phyloP scores from a whole-genome alignment of 176 grass and related monocot genomes.

The Avena insularis region DNA sequence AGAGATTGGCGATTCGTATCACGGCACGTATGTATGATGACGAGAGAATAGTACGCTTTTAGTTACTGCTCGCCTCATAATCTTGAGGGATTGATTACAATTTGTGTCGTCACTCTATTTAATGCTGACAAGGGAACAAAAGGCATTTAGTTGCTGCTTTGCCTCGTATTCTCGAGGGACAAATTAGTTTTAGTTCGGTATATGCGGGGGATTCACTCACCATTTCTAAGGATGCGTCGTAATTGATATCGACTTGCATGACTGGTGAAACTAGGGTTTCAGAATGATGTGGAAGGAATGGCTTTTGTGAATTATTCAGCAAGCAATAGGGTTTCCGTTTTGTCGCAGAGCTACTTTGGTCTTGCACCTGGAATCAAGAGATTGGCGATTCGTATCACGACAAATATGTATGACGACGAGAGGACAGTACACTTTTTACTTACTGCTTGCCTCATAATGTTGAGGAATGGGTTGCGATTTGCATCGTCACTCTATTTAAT shows the following conservation, averaged over 20 bases:
- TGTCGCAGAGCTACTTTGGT: background rate
- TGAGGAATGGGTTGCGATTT: too few relatives aligned
- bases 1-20: background rate
- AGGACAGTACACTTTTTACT: background rate
- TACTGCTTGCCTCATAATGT: background rate
- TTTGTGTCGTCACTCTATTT: background rate
- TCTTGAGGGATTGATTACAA: background rate
- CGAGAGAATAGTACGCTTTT: background rate
- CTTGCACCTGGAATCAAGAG: background rate
- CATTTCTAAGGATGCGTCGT: background rate
- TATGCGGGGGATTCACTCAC: background rate
- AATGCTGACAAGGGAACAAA: background rate
- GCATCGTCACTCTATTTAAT: background rate
- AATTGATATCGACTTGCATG: background rate
- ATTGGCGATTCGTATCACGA: background rate
- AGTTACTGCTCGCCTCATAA: background rate
- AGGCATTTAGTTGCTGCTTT: background rate
- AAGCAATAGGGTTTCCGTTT: background rate
- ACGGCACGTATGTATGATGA: background rate
- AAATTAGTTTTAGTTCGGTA: constrained; percentile 2
- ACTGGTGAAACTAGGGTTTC: background rate
- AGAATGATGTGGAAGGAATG: background rate
- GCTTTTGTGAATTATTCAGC: background rate
- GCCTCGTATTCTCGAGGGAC: background rate
- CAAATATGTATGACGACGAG: too few relatives aligned